Conservation (phyloP, 305 asterid genomes). For the Fraxinus platypoda region DNA sequence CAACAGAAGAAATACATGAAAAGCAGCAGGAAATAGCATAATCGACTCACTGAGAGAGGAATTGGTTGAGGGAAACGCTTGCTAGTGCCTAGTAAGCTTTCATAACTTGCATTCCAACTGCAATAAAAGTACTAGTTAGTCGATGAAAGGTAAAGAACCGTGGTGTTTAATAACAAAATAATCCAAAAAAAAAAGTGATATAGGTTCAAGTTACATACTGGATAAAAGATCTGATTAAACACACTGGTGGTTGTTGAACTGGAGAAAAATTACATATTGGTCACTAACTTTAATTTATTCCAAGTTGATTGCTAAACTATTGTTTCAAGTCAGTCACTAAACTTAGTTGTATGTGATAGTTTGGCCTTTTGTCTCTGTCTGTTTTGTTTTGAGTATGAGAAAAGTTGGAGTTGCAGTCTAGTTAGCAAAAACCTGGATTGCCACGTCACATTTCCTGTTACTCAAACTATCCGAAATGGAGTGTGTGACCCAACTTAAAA, state of each 20-base stretch:
- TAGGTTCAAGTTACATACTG: background rate
- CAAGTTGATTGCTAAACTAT: background rate
- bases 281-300: background rate
- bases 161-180: background rate
- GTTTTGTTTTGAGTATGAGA: background rate
- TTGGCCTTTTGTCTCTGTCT: background rate
- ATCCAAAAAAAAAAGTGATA: background rate
- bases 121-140: background rate
- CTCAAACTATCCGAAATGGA: background rate
- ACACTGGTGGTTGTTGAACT: background rate
- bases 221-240: background rate
- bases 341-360: background rate
- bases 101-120: slow-evolving; percentile 71
- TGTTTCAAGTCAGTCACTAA: background rate
- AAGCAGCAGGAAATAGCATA: background rate
- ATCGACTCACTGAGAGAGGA: slow-evolving; percentile 66
- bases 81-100: slow-evolving; percentile 59
- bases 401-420: background rate
- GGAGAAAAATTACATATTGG: background rate
- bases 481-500: background rate
- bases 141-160: background rate
- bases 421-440: background rate
- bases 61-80: slow-evolving; percentile 61
- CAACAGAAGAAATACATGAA: background rate
- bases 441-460: background rate